These are phyloP conservation scores for Ascochyta fabae DNA, from an alignment of 2,329 filamentous ascomycete genomes.

Conservation along the genomic window DNA sequence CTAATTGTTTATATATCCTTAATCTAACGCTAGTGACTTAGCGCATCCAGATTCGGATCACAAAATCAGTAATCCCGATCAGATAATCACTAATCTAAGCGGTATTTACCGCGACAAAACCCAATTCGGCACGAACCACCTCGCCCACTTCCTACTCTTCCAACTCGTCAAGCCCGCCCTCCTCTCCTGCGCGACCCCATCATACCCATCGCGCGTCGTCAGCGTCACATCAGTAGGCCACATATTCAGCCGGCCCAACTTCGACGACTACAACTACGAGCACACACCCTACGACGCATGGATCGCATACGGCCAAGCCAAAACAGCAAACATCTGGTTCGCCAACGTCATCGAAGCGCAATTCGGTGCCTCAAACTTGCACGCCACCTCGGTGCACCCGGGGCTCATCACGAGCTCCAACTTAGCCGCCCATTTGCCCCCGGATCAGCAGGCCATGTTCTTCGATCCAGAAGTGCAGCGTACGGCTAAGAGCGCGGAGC, in stretches of 20 bases:
- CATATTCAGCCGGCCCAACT: slow-evolving; percentile 45
- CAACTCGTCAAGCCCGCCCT: slow-evolving; percentile 56
- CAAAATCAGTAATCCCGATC: too few species aligned
- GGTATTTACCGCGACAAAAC: too few species aligned
- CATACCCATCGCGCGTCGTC: slow-evolving; percentile 56
- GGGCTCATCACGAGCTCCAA: slow-evolving; percentile 27
- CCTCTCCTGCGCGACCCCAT: slow-evolving; percentile 47
- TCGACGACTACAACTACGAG: slow-evolving; percentile 52
- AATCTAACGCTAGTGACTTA: too few species aligned
- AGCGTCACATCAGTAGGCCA: slow-evolving; percentile 54
- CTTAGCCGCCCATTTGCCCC: slow-evolving; percentile 13
- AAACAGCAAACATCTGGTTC: slow-evolving; percentile 55
- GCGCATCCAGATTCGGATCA: too few species aligned
- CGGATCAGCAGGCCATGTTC: slow-evolving; percentile 6
- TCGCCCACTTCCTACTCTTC: slow-evolving; percentile 62
- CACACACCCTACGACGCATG: slow-evolving; percentile 44
- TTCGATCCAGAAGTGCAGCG: slow-evolving; percentile 6
- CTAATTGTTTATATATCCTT: too few species aligned
- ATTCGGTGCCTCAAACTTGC: slow-evolving; percentile 21
- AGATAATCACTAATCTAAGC: too few species aligned
- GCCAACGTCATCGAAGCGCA: slow-evolving; percentile 29
- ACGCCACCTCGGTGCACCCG: slow-evolving; percentile 26
- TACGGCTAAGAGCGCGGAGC: slow-evolving; percentile 40
- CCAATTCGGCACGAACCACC: slow-evolving; percentile 62
- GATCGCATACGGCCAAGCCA: slow-evolving; percentile 57